A percentile compares a stretch with the other conserved stretches of the same genome.
Conservation (phyloP, 441 rosid genomes). For the Brassica hybrid region DNA sequence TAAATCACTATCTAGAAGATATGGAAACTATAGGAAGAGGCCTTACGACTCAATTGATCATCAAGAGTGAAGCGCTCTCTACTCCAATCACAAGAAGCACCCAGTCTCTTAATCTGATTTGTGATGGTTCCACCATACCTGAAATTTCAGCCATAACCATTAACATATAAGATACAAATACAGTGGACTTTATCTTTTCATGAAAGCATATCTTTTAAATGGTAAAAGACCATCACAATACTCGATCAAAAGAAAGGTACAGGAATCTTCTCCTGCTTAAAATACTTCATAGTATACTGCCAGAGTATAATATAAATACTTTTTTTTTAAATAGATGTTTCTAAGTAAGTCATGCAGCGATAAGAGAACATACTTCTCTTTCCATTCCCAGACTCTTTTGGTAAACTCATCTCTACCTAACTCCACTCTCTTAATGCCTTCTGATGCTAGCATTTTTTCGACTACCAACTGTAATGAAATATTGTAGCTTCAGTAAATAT, state of each 20-base stretch:
- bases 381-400: constrained; percentile 98
- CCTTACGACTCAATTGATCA: constrained; percentile 99
- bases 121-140: constrained; percentile 97
- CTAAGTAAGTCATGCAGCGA: constrained; percentile 18
- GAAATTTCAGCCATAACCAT: constrained; percentile 28
- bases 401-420: constrained; percentile 90
- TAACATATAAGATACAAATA: constrained; percentile 12
- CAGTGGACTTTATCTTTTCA: neutral
- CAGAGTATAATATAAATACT: neutral
- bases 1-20: constrained; percentile 34
- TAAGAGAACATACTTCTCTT: constrained; percentile 73
- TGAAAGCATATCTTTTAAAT: constrained; percentile 25
- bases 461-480: constrained; percentile 78
- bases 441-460: constrained; percentile 93
- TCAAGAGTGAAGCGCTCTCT: constrained; percentile 96
- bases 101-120: constrained; percentile 93
- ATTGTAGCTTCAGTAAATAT: constrained; percentile 35
- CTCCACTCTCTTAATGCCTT: constrained; percentile 86
- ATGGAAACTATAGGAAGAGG: constrained; percentile 50
- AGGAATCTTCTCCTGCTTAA: constrained; percentile 5
- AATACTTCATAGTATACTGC: neutral
- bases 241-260: constrained; percentile 1
- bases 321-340: neutral
- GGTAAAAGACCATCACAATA: constrained; percentile 3
- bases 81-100: constrained; percentile 99